Evolutionary conservation across 192 early-diverging fungal genomes (phyloP).

Genomic region (Piromyces finnis): DNA sequence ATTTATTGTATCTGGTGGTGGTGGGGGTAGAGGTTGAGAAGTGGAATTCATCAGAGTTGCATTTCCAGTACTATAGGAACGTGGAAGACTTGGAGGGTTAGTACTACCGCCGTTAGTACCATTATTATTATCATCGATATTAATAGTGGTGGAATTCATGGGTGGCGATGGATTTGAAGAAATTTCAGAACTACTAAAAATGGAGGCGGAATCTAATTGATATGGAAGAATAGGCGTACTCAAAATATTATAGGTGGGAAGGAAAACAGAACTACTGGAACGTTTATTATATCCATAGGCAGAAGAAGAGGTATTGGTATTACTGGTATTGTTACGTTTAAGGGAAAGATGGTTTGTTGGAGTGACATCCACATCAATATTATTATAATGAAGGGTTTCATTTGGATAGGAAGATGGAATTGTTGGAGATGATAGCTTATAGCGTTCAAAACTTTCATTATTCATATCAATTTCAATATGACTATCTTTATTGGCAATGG

Average conservation of each 20-base stretch:
- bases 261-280: not conserved
- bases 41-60: not conserved
- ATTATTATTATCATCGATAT: no score
- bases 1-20: not conserved
- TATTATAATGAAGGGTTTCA: not conserved
- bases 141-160: not conserved
- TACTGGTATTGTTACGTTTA: not conserved
- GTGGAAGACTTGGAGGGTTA: not conserved
- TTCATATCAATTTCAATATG: not conserved
- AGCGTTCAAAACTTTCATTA: not conserved
- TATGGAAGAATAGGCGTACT: not conserved
- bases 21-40: no score
- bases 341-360: not conserved
- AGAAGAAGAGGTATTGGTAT: not conserved
- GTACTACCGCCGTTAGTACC: not conserved
- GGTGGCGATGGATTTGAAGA: not conserved
- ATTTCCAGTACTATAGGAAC: not conserved
- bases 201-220: not conserved
- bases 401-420: not conserved
- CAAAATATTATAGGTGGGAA: not conserved
- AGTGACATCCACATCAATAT: not conserved
- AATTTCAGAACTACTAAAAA: not conserved
- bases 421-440: not conserved
- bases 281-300: not conserved
- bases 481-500: not conserved